These are phyloP conservation scores for Peterozyma toletana DNA, from an alignment of 805 yeast species.

Conservation along the genomic window DNA sequence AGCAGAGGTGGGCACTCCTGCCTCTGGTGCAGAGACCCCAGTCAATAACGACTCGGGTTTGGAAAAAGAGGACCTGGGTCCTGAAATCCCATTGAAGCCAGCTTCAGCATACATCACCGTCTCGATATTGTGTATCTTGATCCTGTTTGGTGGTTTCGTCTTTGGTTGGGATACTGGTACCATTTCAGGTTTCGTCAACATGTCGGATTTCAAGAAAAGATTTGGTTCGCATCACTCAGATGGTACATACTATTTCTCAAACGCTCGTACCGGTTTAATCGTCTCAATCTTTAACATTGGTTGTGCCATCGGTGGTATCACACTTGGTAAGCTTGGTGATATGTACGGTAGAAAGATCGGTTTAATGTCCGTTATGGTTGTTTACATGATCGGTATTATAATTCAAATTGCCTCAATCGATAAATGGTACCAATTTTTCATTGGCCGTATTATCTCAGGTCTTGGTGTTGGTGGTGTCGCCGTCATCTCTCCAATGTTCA, in stretches of 20 bases:
- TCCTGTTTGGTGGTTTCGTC: conserved; percentile 73
- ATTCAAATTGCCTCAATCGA: conserved; percentile 49
- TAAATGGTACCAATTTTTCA: conserved; percentile 56
- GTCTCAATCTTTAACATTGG: conserved; percentile 68
- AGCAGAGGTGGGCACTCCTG: background rate
- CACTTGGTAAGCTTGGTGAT: conserved; percentile 52
- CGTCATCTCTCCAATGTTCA: conserved; percentile 49
- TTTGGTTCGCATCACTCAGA: conserved; percentile 38
- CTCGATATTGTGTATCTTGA: conserved; percentile 37
- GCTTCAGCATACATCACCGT: conserved; percentile 17
- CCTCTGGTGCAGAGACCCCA: background rate
- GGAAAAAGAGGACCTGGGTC: background rate
- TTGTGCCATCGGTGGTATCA: conserved; percentile 67
- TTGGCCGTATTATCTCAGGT: conserved; percentile 56
- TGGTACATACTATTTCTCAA: conserved; percentile 39
- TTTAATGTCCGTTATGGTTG: conserved; percentile 41
- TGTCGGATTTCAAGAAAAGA: conserved; percentile 45
- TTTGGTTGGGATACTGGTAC: conserved; percentile 81
- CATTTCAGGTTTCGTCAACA: conserved; percentile 62
- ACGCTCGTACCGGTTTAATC: conserved; percentile 51
- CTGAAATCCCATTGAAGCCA: conserved; percentile 16
- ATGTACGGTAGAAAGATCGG: conserved; percentile 53
- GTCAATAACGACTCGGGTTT: background rate
- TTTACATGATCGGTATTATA: conserved; percentile 55
- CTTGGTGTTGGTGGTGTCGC: conserved; percentile 49